phyloP scores from a whole-genome alignment of 768 basidiomycete genomes.

The Pulveroboletus sp. region DNA sequence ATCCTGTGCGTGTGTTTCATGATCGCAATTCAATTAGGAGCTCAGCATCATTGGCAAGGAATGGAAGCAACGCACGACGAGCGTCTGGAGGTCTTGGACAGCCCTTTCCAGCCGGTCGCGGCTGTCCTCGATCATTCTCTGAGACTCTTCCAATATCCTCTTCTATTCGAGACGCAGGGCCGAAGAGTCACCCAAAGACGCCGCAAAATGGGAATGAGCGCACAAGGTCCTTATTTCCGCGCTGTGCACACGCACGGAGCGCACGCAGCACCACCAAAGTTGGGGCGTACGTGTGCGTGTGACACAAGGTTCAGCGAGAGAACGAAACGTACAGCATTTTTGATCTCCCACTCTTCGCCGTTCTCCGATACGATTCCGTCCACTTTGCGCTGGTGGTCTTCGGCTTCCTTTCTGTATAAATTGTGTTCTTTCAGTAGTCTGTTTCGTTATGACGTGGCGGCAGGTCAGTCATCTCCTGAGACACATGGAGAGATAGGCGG shows the following conservation, averaged over 20 bases:
- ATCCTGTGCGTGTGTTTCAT: slow-evolving; percentile 19
- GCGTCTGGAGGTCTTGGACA: slow-evolving; percentile 55
- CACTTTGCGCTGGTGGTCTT: slow-evolving; percentile 52
- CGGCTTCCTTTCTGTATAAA: slow-evolving; percentile 64
- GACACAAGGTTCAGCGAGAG: slow-evolving; percentile 13
- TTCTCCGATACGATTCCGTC: slow-evolving; percentile 57
- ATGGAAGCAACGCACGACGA: slow-evolving; percentile 55
- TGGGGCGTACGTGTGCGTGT: slow-evolving; percentile 1
- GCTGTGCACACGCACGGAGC: slow-evolving; percentile 16
- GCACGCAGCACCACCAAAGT: slow-evolving; percentile 16
- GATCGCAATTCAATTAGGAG: slow-evolving; percentile 8
- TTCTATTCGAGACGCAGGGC: slow-evolving; percentile 37
- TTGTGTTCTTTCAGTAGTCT: slow-evolving; percentile 68
- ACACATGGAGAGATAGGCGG: slow-evolving; percentile 11
- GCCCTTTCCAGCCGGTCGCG: slow-evolving; percentile 57
- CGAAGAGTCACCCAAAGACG: slow-evolving; percentile 11
- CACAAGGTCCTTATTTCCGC: slow-evolving; percentile 24
- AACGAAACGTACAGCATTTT: slow-evolving; percentile 56
- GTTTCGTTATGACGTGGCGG: slow-evolving; percentile 13
- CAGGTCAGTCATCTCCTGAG: slow-evolving; percentile 3
- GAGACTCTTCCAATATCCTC: slow-evolving; percentile 69
- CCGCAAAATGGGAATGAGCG: slow-evolving; percentile 18
- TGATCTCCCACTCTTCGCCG: slow-evolving; percentile 74
- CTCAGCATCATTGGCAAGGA: slow-evolving; percentile 14
- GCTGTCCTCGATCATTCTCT: slow-evolving; percentile 76